Evolutionary conservation across 2,329 filamentous ascomycete species (phyloP), one percentile per base, ranked within the genome.

Genomic region (Gaeumannomyces sp.): DNA sequence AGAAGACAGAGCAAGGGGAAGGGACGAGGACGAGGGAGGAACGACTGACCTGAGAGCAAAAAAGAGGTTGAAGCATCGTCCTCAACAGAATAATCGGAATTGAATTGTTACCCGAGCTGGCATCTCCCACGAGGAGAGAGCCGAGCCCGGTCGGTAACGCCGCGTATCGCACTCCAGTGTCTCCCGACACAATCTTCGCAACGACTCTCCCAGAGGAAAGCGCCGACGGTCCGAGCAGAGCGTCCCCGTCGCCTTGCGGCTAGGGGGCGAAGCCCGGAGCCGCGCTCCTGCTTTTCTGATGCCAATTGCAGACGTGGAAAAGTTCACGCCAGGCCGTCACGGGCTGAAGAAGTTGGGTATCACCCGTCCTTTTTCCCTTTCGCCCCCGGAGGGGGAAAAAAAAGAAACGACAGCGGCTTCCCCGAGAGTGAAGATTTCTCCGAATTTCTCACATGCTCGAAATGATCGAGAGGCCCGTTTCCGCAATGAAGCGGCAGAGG

Each of bases 401-500:
- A n/a, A 25, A 29, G 38, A 61, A 62, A 33, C 56, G 57, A 45
- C 25, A 38, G 65, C 64, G 64, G 60, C 64, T 65, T 61, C 60
- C 61, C 61, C 31, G 35, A 25, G 28, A 59, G 59, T 66, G 65
- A 65, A 66, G 64, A 66, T 67, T 69, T 66, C 68, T 69, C 68
- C 68, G 68, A 69, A 69, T 69, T 93, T 92, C 90, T 91, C 90
- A 92, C 91, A 90, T 92, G 90, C 89, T 80, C 33, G 64, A 70
- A 63, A 64, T 64, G 65, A 65, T 25, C 62, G 73, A 76, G 74
- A 72, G 69, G 69, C 72, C 70, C 72, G 71, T 72, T 69, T n/a
- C 59, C 27, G 31, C 59, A 28, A 14, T 38, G 59, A 60, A 57
- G 56, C 56, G 62, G 29, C 19, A 63, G 31, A 27, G 73, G 73